Conservation (phyloP, 2,329 filamentous ascomycete species). For the Verticillium dahliae region DNA sequence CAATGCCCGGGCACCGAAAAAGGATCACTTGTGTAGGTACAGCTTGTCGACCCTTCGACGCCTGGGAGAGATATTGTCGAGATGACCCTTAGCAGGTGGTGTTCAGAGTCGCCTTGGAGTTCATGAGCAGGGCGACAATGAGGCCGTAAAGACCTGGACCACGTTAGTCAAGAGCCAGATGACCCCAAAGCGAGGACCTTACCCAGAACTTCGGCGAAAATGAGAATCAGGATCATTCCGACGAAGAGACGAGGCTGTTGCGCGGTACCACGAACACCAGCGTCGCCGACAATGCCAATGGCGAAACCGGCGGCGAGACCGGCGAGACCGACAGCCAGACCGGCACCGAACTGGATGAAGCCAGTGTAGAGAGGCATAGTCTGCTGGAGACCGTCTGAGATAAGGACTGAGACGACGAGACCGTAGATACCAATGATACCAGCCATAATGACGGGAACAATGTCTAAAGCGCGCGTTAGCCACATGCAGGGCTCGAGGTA, state of each 20-base stretch:
- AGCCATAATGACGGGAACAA: conserved; percentile 99
- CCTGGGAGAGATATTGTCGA: conserved; percentile 10
- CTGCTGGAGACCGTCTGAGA: conserved; percentile 32
- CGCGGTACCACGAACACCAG: conserved; percentile 79
- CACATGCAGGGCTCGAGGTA: not conserved
- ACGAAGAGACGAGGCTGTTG: conserved; percentile 85
- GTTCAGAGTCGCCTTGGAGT: conserved; percentile 76
- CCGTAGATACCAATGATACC: conserved; percentile 99
- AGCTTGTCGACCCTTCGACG: conserved; percentile 28
- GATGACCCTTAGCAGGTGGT: conserved; percentile 48
- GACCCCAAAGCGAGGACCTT: conserved; percentile 27
- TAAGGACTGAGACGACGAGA: conserved; percentile 54
- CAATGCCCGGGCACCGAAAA: conserved; percentile 6
- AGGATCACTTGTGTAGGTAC: conserved; percentile 19
- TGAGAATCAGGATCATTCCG: conserved; percentile 98
- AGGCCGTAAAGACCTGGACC: conserved; percentile 88
- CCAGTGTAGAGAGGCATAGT: conserved; percentile 69
- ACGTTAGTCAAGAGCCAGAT: conserved; percentile 15
- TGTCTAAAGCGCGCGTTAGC: conserved; percentile 55
- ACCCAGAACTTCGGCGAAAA: conserved; percentile 99
- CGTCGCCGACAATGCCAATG: conserved; percentile 83
- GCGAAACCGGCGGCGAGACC: conserved; percentile 81
- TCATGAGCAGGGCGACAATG: conserved; percentile 98
- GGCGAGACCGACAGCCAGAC: conserved; percentile 73
- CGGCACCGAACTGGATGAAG: conserved; percentile 81